Conservation (phyloP, 768 basidiomycete species). For the Tricholoma bakamatsutake region DNA sequence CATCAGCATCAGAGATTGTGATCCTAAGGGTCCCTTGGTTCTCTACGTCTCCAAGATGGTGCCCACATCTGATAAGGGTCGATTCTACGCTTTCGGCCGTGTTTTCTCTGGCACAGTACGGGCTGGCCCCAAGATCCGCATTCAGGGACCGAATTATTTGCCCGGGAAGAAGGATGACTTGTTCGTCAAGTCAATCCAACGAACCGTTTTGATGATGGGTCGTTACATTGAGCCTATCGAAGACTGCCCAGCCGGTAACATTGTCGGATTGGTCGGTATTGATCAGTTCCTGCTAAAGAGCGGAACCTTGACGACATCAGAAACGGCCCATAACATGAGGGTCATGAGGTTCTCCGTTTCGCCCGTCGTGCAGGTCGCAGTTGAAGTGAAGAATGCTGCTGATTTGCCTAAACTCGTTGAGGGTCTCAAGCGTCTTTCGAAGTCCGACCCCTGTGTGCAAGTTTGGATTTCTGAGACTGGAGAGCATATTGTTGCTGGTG, state of each 20-base stretch:
- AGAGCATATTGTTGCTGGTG: constrained; percentile 98
- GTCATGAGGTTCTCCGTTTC: constrained; percentile 99
- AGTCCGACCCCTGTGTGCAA: constrained; percentile 99
- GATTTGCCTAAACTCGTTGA: constrained; percentile 99
- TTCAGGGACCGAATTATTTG: constrained; percentile 98
- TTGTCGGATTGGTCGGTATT: constrained; percentile 97
- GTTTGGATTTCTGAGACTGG: constrained; percentile 88
- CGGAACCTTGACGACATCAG: constrained; percentile 95
- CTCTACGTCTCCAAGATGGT: constrained; percentile 99
- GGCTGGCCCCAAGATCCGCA: constrained; percentile 97
- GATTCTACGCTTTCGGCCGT: constrained; percentile 99
- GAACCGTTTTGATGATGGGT: constrained; percentile 99
- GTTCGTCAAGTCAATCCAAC: constrained; percentile 97
- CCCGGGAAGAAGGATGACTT: constrained; percentile 99
- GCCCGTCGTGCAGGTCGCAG: constrained; percentile 97
- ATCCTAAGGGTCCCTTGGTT: constrained; percentile 93
- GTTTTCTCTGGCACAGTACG: constrained; percentile 98
- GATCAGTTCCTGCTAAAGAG: constrained; percentile 99
- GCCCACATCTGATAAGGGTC: constrained; percentile 98
- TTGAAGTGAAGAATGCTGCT: constrained; percentile 99
- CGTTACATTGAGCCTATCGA: constrained; percentile 98
- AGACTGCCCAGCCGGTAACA: constrained; percentile 99
- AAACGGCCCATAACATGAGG: constrained; percentile 99
- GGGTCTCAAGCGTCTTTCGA: constrained; percentile 99
- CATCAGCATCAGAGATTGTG: constrained; percentile 96